Evolutionary conservation across 345 rosid genomes (phyloP), one percentile per base, ranked within the genome.

Genomic region (Pseudoturritis turrita): DNA sequence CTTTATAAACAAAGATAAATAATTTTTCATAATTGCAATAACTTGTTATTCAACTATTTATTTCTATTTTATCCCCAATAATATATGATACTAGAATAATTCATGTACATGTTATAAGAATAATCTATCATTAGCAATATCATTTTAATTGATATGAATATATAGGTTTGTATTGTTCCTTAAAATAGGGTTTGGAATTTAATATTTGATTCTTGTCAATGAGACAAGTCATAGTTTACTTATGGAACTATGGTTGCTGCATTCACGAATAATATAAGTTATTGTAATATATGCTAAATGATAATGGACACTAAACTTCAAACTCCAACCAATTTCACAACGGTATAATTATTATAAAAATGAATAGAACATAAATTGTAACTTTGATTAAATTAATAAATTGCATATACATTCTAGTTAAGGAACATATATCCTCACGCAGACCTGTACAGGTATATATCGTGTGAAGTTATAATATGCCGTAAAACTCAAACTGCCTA

Each of bases 401-500:
- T 23, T n/a, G 14, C 10, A 25, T 43, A 43, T 11, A 11, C 33
- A 18, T 8, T 31, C 44, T 28, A 21, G 5, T 31, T 7, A 63
- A 63, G 43, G 54, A 45, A 62, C 68, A 62, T 18, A 45, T 29
- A 62, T 62, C 45, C 43, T 62, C 54, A 65, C 46, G 45, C 45
- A 36, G 43, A 7, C 15, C 50, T 45, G 25, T 36, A 56, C 22
- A 31, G 0, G 3, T 15, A 17, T 4, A 17, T 56, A 10, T 56
- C 36, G 8, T 33, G 43, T 56, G 15, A 56, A 15, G 39, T 0
- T 13, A 3, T 51, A 26, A n/a, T n/a, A 52, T 36, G 51, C 11
- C 60, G 62, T 68, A 29, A 40, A 46, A 21, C 56, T 46, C 29
- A 21, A 31, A 14, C 22, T 31, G n/a, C n/a, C n/a, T n/a, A n/a